A percentile compares a stretch with the other conserved stretches of the same genome.
Evolutionary conservation across 495 filamentous ascomycete species (phyloP).

Genomic region (Margaritispora aquatica): DNA sequence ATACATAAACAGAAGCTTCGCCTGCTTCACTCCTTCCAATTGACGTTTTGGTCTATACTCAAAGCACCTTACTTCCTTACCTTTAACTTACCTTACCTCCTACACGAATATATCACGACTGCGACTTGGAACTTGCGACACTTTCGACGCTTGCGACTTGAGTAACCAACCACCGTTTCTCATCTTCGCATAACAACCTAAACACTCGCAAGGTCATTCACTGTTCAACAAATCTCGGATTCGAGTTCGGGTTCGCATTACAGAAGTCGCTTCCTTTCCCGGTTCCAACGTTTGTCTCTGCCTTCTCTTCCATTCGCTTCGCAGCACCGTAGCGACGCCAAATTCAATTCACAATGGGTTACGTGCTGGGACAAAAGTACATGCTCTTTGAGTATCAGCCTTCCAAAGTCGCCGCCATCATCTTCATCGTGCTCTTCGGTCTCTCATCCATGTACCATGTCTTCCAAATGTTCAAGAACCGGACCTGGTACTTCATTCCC

Average conservation of each 20-base stretch:
- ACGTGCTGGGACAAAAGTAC: conserved; percentile 6
- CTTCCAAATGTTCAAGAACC: conserved; percentile 38
- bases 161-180: too few relatives aligned
- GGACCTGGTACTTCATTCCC: conserved; percentile 56
- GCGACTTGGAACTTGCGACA: too few relatives aligned
- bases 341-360: neutral
- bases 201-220: neutral
- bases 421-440: conserved; percentile 47
- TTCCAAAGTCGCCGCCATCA: conserved; percentile 37
- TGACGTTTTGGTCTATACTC: neutral
- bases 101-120: neutral
- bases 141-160: too few relatives aligned
- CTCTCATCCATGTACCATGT: conserved; percentile 38
- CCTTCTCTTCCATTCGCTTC: neutral
- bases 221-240: neutral
- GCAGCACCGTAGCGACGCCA: too few relatives aligned
- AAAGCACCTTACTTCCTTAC: neutral
- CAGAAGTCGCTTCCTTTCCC: too few relatives aligned
- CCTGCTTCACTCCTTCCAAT: neutral
- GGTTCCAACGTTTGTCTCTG: too few relatives aligned
- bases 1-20: neutral
- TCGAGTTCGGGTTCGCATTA: too few relatives aligned
- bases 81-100: neutral
- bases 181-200: too few relatives aligned
- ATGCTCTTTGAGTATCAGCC: conserved; percentile 36